A percentile compares a stretch with the other conserved stretches of the same genome.
Evolutionary conservation across 148 eudicot genomes (phyloP).

Genomic region (Cornus controversa): DNA sequence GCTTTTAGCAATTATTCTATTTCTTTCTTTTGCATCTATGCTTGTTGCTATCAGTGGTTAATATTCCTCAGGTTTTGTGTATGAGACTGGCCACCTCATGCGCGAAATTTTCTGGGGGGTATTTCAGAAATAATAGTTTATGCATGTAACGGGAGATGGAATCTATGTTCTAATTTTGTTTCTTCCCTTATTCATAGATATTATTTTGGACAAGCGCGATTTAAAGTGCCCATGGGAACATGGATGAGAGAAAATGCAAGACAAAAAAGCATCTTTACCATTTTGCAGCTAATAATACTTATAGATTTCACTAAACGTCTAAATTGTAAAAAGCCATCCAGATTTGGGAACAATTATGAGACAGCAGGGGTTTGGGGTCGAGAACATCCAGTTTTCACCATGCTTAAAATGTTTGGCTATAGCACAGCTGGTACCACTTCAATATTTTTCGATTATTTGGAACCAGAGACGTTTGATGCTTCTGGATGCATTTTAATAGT

Average conservation of each 20-base stretch:
- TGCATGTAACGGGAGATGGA: background rate
- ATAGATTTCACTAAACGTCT: background rate
- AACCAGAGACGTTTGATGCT: constrained; percentile 26
- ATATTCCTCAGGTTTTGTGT: too few relatives aligned
- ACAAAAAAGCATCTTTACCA: too few relatives aligned
- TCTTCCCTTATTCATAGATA: too few relatives aligned
- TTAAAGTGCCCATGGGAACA: background rate
- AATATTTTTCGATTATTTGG: constrained; percentile 21
- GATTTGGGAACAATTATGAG: background rate
- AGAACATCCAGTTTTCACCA: background rate
- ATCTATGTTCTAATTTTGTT: background rate
- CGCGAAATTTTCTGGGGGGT: too few relatives aligned
- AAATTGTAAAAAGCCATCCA: background rate
- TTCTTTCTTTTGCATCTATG: too few relatives aligned
- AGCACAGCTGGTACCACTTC: constrained; percentile 24
- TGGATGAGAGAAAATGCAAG: background rate
- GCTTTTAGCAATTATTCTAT: too few relatives aligned
- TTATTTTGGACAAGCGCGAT: background rate
- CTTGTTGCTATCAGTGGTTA: too few relatives aligned
- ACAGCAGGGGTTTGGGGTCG: background rate
- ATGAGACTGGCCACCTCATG: too few relatives aligned
- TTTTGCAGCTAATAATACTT: too few relatives aligned
- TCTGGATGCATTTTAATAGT: constrained; percentile 13
- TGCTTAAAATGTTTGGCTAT: background rate
- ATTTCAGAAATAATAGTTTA: too few relatives aligned